These are phyloP conservation scores for Priceomyces fermenticarens DNA, from an alignment of 805 yeast species.

Conservation along the genomic window DNA sequence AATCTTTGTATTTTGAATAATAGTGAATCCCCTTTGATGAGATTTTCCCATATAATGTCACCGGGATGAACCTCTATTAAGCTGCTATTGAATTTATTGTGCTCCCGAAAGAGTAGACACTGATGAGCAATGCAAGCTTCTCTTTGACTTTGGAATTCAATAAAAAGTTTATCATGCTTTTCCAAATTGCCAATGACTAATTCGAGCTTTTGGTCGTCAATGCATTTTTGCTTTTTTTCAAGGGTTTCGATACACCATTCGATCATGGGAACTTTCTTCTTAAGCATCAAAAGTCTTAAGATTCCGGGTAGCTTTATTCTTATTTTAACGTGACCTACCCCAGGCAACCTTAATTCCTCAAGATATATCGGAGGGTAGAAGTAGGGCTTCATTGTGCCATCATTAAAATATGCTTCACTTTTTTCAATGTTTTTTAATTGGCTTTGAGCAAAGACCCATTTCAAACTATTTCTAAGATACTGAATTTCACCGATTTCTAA, in stretches of 20 bases:
- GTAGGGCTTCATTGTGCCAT: conserved; percentile 1
- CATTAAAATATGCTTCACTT: background rate
- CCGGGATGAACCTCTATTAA: conserved; percentile 57
- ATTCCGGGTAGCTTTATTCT: conserved; percentile 27
- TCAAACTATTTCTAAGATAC: conserved; percentile 10
- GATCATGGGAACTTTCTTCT: conserved; percentile 17
- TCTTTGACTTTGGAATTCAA: conserved; percentile 55
- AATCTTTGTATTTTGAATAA: conserved; percentile 36
- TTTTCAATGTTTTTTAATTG: too few species aligned
- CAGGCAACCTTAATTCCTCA: conserved; percentile 23
- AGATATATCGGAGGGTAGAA: conserved; percentile 36
- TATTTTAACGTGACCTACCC: conserved; percentile 19
- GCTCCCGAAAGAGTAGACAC: conserved; percentile 42
- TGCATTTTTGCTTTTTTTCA: conserved; percentile 8
- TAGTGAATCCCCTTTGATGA: conserved; percentile 38
- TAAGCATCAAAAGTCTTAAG: conserved; percentile 20
- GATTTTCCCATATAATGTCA: conserved; percentile 72
- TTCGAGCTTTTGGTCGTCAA: conserved; percentile 17
- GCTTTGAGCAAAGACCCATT: background rate
- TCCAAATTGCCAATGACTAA: conserved; percentile 16
- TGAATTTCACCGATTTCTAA: conserved; percentile 27
- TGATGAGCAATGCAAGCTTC: conserved; percentile 68
- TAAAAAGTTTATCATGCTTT: conserved; percentile 48
- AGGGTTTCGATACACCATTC: conserved; percentile 28
- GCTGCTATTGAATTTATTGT: conserved; percentile 42